Evolutionary conservation across 208 protist species (phyloP), one percentile per base, ranked within the genome.

Genomic region (Strigomonas culicis): DNA sequence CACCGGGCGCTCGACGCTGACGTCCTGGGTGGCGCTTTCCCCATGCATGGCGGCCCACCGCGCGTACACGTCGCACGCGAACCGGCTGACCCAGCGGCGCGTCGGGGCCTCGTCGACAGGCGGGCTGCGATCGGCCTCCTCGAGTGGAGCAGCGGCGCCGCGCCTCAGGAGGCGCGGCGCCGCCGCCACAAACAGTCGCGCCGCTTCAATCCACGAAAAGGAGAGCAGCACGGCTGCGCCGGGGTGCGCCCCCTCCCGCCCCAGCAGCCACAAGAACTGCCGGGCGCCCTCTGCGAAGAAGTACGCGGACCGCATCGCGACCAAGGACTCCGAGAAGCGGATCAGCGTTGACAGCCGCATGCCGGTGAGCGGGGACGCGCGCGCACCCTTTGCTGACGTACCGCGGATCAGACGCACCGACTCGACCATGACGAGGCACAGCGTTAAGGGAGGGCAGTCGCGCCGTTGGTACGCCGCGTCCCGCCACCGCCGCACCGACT

Each of bases 21-120:
- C 39, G 39, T 17, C 39, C 13, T 17, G 11, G 8, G 39, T 17
- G 11, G 39, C 15, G 39, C 13, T 4, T 4, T n/a, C 11, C 39
- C 1, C 39, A 44, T 44, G 8, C 39, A 44, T 19, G 1, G 39
- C 39, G 1, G 8, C 11, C 39, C 39, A 44, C 39, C 19, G 39
- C 39, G 39, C 39, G 19, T 44, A 44, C 10, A 44, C 15, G 8
- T 44, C 39, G 19, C 10, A 44, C 39, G 39, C 39, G 10, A 44
- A 15, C 39, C 19, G 39, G 39, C 39, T 44, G 3, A 44, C 8
- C 3, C 39, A 44, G 1, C 19, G 19, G 27, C 21, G 8, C 69
- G 39, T 49, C 68, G 72, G 50, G 58, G 70, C 21, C 46, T 52
- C 15, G 69, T 68, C 47, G 65, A 62, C 22, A 68, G n/a, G 13